Percentiles rank a stretch among this genome's conserved stretches.
Conservation (phyloP, 1,139 yeast species). For the Sugiyamaella xylanicola region DNA sequence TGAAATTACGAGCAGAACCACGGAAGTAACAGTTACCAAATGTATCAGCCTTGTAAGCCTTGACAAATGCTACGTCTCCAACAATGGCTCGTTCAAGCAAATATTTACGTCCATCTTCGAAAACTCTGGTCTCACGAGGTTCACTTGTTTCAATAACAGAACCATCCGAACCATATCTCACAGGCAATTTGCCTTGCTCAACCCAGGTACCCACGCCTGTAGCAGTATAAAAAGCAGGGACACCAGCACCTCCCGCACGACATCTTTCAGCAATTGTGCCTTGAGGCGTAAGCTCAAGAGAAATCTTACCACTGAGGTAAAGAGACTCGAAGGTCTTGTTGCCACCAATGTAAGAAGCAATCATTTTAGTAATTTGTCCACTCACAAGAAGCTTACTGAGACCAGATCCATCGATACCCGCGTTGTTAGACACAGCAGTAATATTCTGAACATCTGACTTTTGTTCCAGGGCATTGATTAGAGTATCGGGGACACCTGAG, state of each 20-base stretch:
- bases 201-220: constrained; percentile 58
- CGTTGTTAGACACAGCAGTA: constrained; percentile 54
- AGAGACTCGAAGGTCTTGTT: constrained; percentile 49
- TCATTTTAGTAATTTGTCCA: constrained; percentile 52
- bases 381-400: constrained; percentile 47
- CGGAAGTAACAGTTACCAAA: constrained; percentile 53
- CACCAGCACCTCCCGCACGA: constrained; percentile 55
- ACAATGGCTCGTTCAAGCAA: constrained; percentile 49
- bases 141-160: constrained; percentile 43
- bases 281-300: constrained; percentile 53
- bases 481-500: constrained; percentile 52
- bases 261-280: constrained; percentile 55
- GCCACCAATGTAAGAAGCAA: constrained; percentile 53
- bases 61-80: constrained; percentile 53
- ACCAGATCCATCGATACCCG: constrained; percentile 53
- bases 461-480: constrained; percentile 46
- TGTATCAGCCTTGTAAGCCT: constrained; percentile 53
- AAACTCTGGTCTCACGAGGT: constrained; percentile 49
- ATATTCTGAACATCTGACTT: constrained; percentile 44
- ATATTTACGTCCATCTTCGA: constrained; percentile 47
- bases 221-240: constrained; percentile 54
- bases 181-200: constrained; percentile 53
- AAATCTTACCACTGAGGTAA: constrained; percentile 50
- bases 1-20: constrained; percentile 53
- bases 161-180: constrained; percentile 44